Percentiles rank a stretch among this genome's conserved stretches.
These are phyloP conservation scores for Vaccinium darrowii DNA, from an alignment of 148 eudicot genomes.

Conservation along the genomic window DNA sequence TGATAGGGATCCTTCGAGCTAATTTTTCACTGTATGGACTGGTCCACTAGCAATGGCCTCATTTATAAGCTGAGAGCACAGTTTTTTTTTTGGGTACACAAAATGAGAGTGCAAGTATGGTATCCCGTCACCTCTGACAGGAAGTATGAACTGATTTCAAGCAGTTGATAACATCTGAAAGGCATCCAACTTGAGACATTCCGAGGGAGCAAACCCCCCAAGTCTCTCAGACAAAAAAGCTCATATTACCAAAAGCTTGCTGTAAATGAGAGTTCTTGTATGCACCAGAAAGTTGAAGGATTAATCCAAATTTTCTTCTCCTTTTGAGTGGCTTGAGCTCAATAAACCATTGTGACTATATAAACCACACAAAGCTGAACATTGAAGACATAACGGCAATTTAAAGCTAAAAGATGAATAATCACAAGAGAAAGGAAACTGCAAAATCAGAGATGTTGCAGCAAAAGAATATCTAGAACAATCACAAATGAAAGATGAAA, in stretches of 20 bases:
- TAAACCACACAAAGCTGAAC: not conserved
- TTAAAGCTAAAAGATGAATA: not conserved
- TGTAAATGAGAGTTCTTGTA: not conserved
- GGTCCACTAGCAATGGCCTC: too few relatives aligned
- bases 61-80: too few relatives aligned
- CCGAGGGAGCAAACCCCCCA: too few relatives aligned
- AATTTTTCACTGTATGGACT: too few relatives aligned
- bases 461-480: conserved; percentile 4
- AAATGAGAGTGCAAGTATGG: too few relatives aligned
- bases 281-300: not conserved
- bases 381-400: not conserved
- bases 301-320: not conserved
- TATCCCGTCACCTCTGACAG: too few relatives aligned
- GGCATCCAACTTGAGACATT: too few relatives aligned
- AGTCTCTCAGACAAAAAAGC: not conserved
- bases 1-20: too few relatives aligned
- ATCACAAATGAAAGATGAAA: not conserved
- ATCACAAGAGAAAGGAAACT: conserved; percentile 1
- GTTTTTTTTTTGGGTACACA: too few relatives aligned
- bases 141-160: too few relatives aligned
- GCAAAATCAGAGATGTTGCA: conserved; percentile 5
- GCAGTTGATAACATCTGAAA: too few relatives aligned
- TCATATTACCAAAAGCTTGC: not conserved
- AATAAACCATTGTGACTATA: not conserved
- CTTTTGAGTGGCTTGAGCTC: not conserved